phyloP scores from a whole-genome alignment of 2,329 filamentous ascomycete genomes.

The Balansia obtecta region DNA sequence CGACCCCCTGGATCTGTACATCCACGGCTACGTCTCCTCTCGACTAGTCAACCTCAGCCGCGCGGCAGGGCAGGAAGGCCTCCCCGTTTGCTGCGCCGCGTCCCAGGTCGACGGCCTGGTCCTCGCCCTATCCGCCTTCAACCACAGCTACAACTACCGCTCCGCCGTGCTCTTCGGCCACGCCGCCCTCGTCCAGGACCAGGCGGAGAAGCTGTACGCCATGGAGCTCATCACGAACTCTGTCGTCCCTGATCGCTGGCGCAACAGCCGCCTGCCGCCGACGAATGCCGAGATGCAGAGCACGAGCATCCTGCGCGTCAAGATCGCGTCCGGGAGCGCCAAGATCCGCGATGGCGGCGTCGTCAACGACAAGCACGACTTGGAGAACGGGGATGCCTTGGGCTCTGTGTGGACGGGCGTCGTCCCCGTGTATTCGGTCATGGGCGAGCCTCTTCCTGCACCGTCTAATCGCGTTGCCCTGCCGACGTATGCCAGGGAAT shows the following conservation, averaged over 20 bases:
- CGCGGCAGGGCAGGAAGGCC: slow-evolving; percentile 25
- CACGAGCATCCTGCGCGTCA: slow-evolving; percentile 60
- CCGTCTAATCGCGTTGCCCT: slow-evolving; percentile 47
- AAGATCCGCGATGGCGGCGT: slow-evolving; percentile 60
- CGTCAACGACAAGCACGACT: slow-evolving; percentile 37
- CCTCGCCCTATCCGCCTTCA: slow-evolving; percentile 65
- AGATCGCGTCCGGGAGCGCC: slow-evolving; percentile 57
- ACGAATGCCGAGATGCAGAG: slow-evolving; percentile 61
- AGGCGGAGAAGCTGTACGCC: slow-evolving; percentile 62
- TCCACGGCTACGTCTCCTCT: slow-evolving; percentile 74
- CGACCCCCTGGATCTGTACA: slow-evolving; percentile 62
- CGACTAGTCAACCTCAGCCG: slow-evolving; percentile 58
- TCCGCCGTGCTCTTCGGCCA: slow-evolving; percentile 68
- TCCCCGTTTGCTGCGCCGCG: slow-evolving; percentile 62
- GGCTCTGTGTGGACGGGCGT: slow-evolving; percentile 42
- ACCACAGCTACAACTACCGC: slow-evolving; percentile 79
- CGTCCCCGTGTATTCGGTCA: slow-evolving; percentile 47
- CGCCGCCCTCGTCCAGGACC: slow-evolving; percentile 53
- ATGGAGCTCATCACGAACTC: slow-evolving; percentile 68
- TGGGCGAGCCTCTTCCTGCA: slow-evolving; percentile 51
- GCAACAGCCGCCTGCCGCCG: slow-evolving; percentile 55
- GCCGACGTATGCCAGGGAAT: slow-evolving; percentile 47
- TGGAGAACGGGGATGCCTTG: slow-evolving; percentile 29
- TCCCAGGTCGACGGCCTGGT: slow-evolving; percentile 71
- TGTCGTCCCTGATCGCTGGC: slow-evolving; percentile 58